These are phyloP conservation scores for Neonectria neomacrospora DNA, from an alignment of 2,329 filamentous ascomycete species.

Conservation along the genomic window DNA sequence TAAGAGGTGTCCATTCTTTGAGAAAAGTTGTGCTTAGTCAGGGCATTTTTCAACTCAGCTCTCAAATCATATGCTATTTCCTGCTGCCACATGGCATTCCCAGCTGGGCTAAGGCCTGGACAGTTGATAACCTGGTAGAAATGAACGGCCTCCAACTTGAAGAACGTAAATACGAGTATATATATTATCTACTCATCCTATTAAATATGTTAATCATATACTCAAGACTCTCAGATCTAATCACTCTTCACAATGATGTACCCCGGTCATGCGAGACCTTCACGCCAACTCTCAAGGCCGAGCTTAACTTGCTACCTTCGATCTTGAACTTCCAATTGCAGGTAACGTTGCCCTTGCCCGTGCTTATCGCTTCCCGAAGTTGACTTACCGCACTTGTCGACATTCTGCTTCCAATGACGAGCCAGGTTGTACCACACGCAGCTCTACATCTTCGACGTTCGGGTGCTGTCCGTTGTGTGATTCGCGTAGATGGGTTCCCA, in stretches of 20 bases:
- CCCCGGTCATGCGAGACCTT: neutral
- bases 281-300: neutral
- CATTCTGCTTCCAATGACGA: neutral
- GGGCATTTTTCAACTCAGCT: too few relatives aligned
- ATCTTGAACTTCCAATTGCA: too few relatives aligned
- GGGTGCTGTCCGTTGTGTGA: neutral
- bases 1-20: too few relatives aligned
- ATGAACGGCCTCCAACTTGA: too few relatives aligned
- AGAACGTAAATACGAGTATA: neutral
- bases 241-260: too few relatives aligned
- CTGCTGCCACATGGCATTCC: too few relatives aligned
- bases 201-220: neutral
- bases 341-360: neutral
- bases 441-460: neutral
- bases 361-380: neutral
- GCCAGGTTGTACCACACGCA: neutral
- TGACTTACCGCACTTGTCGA: neutral
- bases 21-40: too few relatives aligned
- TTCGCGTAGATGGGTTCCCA: slow-evolving; percentile 28
- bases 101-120: too few relatives aligned
- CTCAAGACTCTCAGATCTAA: neutral
- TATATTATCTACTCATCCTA: neutral
- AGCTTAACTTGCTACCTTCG: too few relatives aligned
- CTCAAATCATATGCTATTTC: too few relatives aligned
- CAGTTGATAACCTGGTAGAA: too few relatives aligned